Base-by-base conservation (phyloP, 2,329 filamentous ascomycete genomes). In the Aquanectria penicillioides region DNA sequence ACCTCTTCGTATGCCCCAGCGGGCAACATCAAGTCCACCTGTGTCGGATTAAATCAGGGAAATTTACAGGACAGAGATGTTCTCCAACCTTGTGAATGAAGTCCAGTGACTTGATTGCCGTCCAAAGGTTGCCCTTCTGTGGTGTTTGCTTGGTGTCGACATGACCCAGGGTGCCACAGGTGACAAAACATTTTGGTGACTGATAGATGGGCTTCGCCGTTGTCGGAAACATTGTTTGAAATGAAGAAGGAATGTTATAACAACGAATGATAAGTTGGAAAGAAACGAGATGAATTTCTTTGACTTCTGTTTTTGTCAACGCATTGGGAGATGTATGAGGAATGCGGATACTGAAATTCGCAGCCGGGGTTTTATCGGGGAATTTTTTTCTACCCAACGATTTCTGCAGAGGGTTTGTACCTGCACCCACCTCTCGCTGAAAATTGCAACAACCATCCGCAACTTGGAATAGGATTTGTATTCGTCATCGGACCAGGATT, bases 121-220 rank as follows among this genome's bases (percentile, higher is more conserved):
- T 83, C 82, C 94, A 97, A 3, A 93, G 94, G 67, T 91, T 88
- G 69, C 87, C 89, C 71, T 90, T 94, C 6, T 79, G 81, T 2
- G 93, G 89, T 25, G 86, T 83, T 69, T 93, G 89, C 56, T 85
- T 83, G 6, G 87, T 82, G 73, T 97, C 87, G 38, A 94, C 80
- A 76, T 92, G 89, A 25, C 82, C 79, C 73, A 94, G 85, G 11
- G 81, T 80, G 34, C 87, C 87, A 69, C 91, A 86, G 1, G 89
- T 91, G 63, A 92, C 88, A 74, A 86, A 89, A 75, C 91, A 94
- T 82, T 90, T 95, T 52, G 86, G 79, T 33, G 78, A 72, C 67
- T 85, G 83, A 62, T 86, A 83, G 44, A 84, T 74, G 3, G 80
- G 81, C 2, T 80, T 75, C 3, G 73, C 66, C 11, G 77, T 67